Evolutionary conservation across 2,329 filamentous ascomycete genomes (phyloP).

Genomic region (Neobulgaria alba): DNA sequence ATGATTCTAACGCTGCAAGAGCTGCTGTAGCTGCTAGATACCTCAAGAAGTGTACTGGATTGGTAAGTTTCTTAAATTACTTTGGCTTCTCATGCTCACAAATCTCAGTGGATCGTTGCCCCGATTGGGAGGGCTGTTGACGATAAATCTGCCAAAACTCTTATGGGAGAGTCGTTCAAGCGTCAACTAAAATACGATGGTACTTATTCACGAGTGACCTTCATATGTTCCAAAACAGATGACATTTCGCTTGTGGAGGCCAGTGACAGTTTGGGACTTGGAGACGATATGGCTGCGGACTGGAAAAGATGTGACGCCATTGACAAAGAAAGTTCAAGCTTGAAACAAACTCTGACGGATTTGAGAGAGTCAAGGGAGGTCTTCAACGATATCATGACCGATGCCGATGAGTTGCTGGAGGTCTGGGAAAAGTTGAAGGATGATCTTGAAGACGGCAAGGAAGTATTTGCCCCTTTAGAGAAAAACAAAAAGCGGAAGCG

Average conservation of each 20-base stretch:
- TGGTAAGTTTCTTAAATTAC: too few relatives aligned
- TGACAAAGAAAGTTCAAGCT: too few relatives aligned
- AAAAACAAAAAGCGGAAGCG: constrained; percentile 36
- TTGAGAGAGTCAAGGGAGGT: constrained; percentile 30
- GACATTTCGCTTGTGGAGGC: constrained; percentile 41
- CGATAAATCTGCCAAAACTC: constrained; percentile 46
- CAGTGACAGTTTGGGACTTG: too few relatives aligned
- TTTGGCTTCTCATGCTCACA: background rate
- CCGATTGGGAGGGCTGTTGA: constrained; percentile 53
- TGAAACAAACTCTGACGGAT: constrained; percentile 19
- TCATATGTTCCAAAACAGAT: constrained; percentile 58
- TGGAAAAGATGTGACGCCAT: too few relatives aligned
- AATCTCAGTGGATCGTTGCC: constrained; percentile 48
- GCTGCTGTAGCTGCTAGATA: constrained; percentile 41
- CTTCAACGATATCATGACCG: constrained; percentile 29
- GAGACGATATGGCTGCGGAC: too few relatives aligned
- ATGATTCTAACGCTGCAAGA: constrained; percentile 41
- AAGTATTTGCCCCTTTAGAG: constrained; percentile 31
- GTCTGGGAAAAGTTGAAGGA: constrained; percentile 35
- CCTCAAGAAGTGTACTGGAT: constrained; percentile 46
- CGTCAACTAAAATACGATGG: constrained; percentile 52
- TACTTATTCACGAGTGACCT: constrained; percentile 44
- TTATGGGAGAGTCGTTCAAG: constrained; percentile 49
- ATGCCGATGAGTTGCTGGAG: constrained; percentile 36
- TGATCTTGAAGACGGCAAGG: constrained; percentile 33